phyloP scores from a whole-genome alignment of 257 asterid species.

The Solanum chmielewskii region DNA sequence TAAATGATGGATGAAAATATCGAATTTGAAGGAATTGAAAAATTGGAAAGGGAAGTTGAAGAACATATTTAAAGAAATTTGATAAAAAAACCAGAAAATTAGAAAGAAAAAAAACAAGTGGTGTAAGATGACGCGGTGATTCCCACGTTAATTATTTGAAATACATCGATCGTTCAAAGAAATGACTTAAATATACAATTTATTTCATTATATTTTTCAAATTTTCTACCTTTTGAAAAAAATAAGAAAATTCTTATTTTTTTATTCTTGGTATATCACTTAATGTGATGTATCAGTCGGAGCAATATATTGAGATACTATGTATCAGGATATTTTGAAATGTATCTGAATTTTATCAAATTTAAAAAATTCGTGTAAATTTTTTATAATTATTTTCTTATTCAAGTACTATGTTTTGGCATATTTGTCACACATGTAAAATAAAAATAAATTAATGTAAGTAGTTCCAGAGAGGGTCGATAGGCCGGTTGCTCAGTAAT shows the following conservation, averaged over 20 bases:
- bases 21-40: background rate
- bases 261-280: too few species aligned
- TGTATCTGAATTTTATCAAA: too few species aligned
- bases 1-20: background rate
- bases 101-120: background rate
- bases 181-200: too few species aligned
- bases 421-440: background rate
- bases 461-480: background rate
- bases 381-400: too few species aligned
- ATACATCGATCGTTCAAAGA: too few species aligned
- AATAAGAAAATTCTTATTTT: too few species aligned
- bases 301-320: too few species aligned
- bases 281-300: too few species aligned
- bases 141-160: background rate
- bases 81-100: background rate
- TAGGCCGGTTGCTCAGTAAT: background rate
- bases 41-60: background rate
- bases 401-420: background rate
- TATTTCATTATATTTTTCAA: too few species aligned
- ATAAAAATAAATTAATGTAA: background rate
- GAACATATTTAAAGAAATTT: background rate
- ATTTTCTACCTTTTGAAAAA: too few species aligned
- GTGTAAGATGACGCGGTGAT: background rate
- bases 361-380: rapidly evolving
- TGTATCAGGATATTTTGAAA: too few species aligned